Conservation (phyloP, 257 asterid species). For the Solanum paucissectum region DNA sequence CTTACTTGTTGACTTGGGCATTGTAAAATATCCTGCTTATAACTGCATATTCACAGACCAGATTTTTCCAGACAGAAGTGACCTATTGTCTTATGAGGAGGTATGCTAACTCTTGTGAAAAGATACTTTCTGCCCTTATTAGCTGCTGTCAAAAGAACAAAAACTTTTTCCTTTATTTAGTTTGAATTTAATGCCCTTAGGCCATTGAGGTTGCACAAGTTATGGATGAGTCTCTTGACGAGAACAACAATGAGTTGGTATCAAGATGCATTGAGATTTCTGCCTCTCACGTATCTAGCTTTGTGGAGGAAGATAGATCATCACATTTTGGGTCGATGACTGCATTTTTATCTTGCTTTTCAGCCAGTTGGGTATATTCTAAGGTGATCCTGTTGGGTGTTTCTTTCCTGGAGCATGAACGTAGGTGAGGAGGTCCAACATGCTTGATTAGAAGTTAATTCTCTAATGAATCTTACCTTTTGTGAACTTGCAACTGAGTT, state of each 20-base stretch:
- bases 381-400: constrained; percentile 83
- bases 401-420: constrained; percentile 77
- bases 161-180: not conserved
- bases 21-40: constrained; percentile 77
- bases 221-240: constrained; percentile 71
- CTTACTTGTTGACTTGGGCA: constrained; percentile 80
- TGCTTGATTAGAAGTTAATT: not conserved
- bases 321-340: constrained; percentile 30
- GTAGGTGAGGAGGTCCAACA: constrained; percentile 38
- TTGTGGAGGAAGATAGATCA: constrained; percentile 24
- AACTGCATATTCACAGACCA: constrained; percentile 56
- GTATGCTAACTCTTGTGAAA: constrained; percentile 25
- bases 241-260: constrained; percentile 45
- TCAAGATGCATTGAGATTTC: constrained; percentile 63
- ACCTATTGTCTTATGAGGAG: constrained; percentile 81
- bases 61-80: constrained; percentile 46
- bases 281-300: constrained; percentile 32
- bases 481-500: not conserved
- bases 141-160: not conserved
- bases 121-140: not conserved
- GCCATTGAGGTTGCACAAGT: constrained; percentile 85
- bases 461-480: not conserved
- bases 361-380: constrained; percentile 81
- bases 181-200: constrained; percentile 26
- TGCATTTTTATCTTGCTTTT: constrained; percentile 49